Evolutionary conservation across 345 rosid genomes (phyloP).

Genomic region (Erucastrum elatum): DNA sequence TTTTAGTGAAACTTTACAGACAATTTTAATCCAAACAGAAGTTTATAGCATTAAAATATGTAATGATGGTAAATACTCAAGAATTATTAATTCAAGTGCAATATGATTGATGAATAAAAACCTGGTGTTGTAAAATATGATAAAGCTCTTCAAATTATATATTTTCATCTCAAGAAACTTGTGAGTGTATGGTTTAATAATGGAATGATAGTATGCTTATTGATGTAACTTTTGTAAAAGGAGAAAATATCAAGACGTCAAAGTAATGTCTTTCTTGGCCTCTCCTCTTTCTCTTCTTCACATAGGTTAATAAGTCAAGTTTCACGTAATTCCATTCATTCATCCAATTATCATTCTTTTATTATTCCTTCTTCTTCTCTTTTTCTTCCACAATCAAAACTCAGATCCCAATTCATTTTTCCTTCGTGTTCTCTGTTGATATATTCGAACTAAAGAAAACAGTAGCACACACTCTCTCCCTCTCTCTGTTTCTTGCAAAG

Average conservation of each 20-base stretch:
- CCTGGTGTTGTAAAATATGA: too few relatives aligned
- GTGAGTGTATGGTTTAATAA: too few relatives aligned
- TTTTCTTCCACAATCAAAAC: slow-evolving; percentile 7
- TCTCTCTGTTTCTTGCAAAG: not conserved
- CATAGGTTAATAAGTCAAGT: not conserved
- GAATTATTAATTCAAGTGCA: too few relatives aligned
- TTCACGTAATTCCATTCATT: not conserved
- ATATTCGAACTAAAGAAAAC: not conserved
- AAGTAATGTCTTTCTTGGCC: not conserved
- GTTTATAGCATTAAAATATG: too few relatives aligned
- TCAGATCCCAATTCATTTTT: slow-evolving; percentile 46
- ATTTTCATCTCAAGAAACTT: too few relatives aligned
- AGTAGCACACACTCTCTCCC: not conserved
- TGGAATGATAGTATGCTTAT: not conserved
- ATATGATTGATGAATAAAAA: too few relatives aligned
- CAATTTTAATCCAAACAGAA: too few relatives aligned
- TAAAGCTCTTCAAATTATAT: too few relatives aligned
- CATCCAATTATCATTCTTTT: not conserved
- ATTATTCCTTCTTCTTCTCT: slow-evolving; percentile 28
- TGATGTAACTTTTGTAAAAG: too few relatives aligned
- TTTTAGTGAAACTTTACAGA: too few relatives aligned
- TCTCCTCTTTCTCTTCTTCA: not conserved
- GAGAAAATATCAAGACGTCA: not conserved
- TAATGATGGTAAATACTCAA: too few relatives aligned
- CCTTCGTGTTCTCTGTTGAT: not conserved